Evolutionary conservation across 2,329 filamentous ascomycete species (phyloP).

Genomic region (Cucurbitaria berberidis): DNA sequence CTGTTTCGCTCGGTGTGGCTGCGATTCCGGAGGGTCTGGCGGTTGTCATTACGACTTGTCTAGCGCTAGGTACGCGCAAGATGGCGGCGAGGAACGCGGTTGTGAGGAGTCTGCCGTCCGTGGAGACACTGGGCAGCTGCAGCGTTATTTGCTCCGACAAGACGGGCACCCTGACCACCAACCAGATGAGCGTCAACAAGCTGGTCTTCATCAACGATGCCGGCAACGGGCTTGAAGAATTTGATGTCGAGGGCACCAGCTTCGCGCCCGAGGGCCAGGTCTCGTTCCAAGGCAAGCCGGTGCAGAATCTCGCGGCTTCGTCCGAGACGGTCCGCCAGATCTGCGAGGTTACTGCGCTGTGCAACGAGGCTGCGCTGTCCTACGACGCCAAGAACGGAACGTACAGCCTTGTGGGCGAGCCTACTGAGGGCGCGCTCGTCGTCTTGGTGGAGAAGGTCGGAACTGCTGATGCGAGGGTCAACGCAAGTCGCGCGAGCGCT

Average conservation of each 20-base stretch:
- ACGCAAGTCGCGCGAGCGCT: constrained; percentile 57
- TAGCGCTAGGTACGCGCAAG: constrained; percentile 93
- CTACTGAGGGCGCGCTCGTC: constrained; percentile 91
- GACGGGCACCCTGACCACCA: constrained; percentile 96
- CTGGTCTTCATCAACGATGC: constrained; percentile 80
- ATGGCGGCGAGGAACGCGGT: constrained; percentile 99
- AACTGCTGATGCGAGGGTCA: constrained; percentile 70
- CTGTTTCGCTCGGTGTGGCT: constrained; percentile 95
- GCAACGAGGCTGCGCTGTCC: constrained; percentile 85
- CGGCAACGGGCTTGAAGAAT: constrained; percentile 78
- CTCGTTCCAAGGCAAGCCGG: constrained; percentile 68
- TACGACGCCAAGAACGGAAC: constrained; percentile 77
- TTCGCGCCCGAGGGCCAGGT: constrained; percentile 85
- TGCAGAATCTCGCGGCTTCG: constrained; percentile 70
- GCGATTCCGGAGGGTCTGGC: constrained; percentile 97
- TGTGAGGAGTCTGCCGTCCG: constrained; percentile 92
- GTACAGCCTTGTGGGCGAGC: constrained; percentile 87
- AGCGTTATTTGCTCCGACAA: constrained; percentile 99
- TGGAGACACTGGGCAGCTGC: constrained; percentile 97
- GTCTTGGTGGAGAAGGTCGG: constrained; percentile 94
- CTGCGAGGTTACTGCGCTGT: constrained; percentile 72
- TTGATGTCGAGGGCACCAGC: constrained; percentile 90
- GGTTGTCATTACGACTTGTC: constrained; percentile 97
- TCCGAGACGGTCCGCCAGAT: constrained; percentile 84
- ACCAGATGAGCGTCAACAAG: constrained; percentile 98